Conservation (phyloP, 2,329 filamentous ascomycete genomes). For the Sarocladium brachiariae region DNA sequence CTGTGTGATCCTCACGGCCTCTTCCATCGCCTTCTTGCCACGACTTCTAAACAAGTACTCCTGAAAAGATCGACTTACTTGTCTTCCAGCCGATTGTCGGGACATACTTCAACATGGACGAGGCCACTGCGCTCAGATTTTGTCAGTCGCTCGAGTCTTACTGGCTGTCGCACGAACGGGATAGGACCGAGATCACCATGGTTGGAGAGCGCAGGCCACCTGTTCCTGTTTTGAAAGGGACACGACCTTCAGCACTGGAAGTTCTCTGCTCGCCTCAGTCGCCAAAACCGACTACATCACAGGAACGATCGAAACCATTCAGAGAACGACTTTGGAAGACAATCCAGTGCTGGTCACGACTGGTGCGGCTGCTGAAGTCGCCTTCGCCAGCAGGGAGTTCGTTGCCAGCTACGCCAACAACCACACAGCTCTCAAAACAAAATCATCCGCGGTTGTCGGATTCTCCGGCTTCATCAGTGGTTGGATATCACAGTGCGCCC, state of each 20-base stretch:
- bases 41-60: background rate
- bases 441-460: background rate
- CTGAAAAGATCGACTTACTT: background rate
- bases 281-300: background rate
- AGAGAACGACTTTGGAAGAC: too few relatives aligned
- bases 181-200: background rate
- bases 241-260: background rate
- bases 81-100: background rate
- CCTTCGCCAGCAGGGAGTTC: background rate
- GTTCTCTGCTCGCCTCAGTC: background rate
- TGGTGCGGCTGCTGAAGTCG: too few relatives aligned
- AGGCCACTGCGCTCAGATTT: conserved; percentile 4
- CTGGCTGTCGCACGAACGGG: background rate
- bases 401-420: background rate
- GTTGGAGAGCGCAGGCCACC: background rate
- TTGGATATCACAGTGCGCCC: background rate
- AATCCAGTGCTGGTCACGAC: too few relatives aligned
- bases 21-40: background rate
- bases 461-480: background rate
- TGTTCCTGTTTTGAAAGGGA: background rate
- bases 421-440: background rate
- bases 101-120: conserved; percentile 1
- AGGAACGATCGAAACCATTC: too few relatives aligned
- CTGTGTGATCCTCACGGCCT: too few relatives aligned
- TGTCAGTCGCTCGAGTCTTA: background rate